A percentile compares a stretch with the other conserved stretches of the same genome.
phyloP scores from a whole-genome alignment of 1,139 yeast genomes.

The Scheffersomyces lignicola region DNA sequence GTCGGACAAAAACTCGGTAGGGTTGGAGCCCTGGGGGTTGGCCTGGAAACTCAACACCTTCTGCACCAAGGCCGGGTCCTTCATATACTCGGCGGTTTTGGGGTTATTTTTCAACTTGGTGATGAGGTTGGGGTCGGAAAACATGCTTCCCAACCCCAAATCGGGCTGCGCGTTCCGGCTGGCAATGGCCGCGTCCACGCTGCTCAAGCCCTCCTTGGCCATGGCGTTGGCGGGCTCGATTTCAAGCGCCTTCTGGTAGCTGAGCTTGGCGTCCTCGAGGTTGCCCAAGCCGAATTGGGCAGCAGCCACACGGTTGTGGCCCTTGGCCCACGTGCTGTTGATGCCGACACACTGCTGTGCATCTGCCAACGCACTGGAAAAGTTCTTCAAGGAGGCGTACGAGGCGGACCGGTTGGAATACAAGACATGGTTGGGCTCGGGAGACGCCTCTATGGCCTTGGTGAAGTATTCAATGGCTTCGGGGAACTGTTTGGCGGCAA shows the following conservation, averaged over 20 bases:
- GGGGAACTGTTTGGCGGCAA: conserved; percentile 79
- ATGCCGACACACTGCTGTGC: conserved; percentile 80
- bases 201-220: conserved; percentile 79
- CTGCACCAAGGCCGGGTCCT: conserved; percentile 80
- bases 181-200: conserved; percentile 60
- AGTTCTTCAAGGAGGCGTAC: conserved; percentile 77
- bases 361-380: conserved; percentile 71
- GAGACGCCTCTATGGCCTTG: conserved; percentile 84
- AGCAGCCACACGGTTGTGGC: conserved; percentile 90
- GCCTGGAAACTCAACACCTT: conserved; percentile 65
- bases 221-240: conserved; percentile 80
- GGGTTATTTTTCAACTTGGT: conserved; percentile 79
- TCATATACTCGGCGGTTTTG: conserved; percentile 81
- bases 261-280: conserved; percentile 63
- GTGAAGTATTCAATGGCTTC: conserved; percentile 81
- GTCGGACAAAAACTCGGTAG: conserved; percentile 66
- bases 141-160: conserved; percentile 74
- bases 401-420: conserved; percentile 95
- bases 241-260: conserved; percentile 80
- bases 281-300: conserved; percentile 87
- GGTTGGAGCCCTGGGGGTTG: conserved; percentile 75
- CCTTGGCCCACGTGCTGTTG: conserved; percentile 90
- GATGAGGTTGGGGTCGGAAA: conserved; percentile 78
- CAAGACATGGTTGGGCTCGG: conserved; percentile 82
- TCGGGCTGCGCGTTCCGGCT: conserved; percentile 56